A percentile compares a stretch with the other conserved stretches of the same genome.
Evolutionary conservation across 805 yeast genomes (phyloP).

Genomic region (Candida boleticola): DNA sequence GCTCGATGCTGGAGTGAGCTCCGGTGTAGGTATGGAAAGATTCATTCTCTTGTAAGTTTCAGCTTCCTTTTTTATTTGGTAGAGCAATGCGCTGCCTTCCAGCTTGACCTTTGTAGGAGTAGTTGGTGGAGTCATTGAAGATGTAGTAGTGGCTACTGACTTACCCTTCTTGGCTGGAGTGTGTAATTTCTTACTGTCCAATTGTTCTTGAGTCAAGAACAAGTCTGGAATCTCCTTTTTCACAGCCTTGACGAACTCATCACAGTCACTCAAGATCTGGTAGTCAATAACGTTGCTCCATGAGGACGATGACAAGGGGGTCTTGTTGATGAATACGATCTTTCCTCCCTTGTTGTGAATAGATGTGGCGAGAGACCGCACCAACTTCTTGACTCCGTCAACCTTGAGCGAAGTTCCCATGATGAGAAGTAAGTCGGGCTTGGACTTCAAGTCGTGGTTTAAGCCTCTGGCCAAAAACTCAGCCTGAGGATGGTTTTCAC

Average conservation of each 20-base stretch:
- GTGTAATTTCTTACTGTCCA: conserved; percentile 41
- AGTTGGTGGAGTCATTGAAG: conserved; percentile 30
- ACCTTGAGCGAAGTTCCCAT: conserved; percentile 93
- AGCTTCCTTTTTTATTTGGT: conserved; percentile 2
- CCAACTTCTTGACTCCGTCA: conserved; percentile 81
- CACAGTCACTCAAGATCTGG: conserved; percentile 79
- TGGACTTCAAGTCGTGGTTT: conserved; percentile 57
- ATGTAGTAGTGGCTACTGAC: conserved; percentile 2
- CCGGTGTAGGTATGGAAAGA: conserved; percentile 4
- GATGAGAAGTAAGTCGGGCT: conserved; percentile 79
- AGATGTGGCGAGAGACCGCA: conserved; percentile 60
- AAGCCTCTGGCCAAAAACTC: conserved; percentile 75
- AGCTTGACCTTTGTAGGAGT: conserved; percentile 28
- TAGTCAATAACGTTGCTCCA: conserved; percentile 79
- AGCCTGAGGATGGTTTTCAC: conserved; percentile 89
- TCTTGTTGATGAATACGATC: conserved; percentile 74
- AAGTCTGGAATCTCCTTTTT: conserved; percentile 56
- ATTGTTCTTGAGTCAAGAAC: conserved; percentile 56
- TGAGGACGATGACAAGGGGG: conserved; percentile 52
- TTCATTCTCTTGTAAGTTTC: conserved; percentile 1
- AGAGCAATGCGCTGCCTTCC: neutral
- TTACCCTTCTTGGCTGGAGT: conserved; percentile 5
- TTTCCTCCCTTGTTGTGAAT: conserved; percentile 79
- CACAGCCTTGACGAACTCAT: conserved; percentile 65
- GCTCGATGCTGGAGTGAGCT: conserved; percentile 5